Evolutionary conservation across 2,329 filamentous ascomycete genomes (phyloP).

Genomic region (Dothiorella sarmentorum): DNA sequence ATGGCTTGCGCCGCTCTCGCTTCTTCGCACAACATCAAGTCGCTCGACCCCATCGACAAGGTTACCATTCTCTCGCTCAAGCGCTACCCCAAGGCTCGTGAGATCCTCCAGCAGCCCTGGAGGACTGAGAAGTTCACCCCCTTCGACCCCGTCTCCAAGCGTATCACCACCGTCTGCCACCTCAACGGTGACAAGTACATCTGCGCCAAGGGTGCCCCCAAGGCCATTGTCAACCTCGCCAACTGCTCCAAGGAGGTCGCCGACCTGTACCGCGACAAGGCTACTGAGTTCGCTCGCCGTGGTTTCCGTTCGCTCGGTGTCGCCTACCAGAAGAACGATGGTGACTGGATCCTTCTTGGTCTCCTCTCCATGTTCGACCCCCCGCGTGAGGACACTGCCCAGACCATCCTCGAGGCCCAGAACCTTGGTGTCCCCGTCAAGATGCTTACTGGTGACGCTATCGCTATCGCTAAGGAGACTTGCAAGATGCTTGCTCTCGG

Average conservation of each 20-base stretch:
- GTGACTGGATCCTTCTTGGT: constrained; percentile 69
- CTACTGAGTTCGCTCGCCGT: constrained; percentile 70
- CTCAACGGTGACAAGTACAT: constrained; percentile 68
- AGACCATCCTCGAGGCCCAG: constrained; percentile 73
- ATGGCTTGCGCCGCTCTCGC: constrained; percentile 76
- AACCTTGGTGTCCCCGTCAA: constrained; percentile 74
- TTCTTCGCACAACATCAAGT: constrained; percentile 75
- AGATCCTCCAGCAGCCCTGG: constrained; percentile 73
- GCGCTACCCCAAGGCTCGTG: constrained; percentile 72
- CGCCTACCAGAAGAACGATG: constrained; percentile 72
- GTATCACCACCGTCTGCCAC: constrained; percentile 67
- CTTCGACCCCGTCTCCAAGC: constrained; percentile 77
- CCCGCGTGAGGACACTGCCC: constrained; percentile 73
- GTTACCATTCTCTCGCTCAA: constrained; percentile 73
- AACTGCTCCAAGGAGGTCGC: constrained; percentile 64
- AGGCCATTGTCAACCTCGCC: constrained; percentile 68
- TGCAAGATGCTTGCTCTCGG: constrained; percentile 78
- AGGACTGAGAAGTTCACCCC: constrained; percentile 73
- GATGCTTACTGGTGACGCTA: constrained; percentile 79
- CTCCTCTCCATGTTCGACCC: constrained; percentile 80
- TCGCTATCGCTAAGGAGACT: constrained; percentile 76
- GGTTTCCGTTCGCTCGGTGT: constrained; percentile 80
- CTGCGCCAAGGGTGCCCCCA: constrained; percentile 75
- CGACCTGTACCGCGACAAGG: constrained; percentile 67
- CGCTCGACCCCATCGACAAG: constrained; percentile 76